Evolutionary conservation across 1,284 basidiomycete genomes (phyloP).

Genomic region (Rugosomyces carneus): DNA sequence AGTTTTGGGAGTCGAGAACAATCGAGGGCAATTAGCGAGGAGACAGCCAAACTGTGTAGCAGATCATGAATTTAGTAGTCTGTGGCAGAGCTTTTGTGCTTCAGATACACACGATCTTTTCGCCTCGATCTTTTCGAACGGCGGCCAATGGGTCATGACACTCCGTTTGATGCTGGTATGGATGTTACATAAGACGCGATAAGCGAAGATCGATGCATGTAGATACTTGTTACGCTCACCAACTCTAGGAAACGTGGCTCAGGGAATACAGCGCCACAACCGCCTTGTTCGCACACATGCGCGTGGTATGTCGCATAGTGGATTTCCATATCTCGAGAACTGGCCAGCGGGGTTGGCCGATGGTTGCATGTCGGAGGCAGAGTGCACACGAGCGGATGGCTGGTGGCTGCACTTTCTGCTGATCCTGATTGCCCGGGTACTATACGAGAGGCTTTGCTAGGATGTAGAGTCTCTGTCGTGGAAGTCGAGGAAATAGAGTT

Average conservation of each 20-base stretch:
- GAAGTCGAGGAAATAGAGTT: conserved; percentile 23
- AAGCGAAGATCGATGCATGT: not conserved
- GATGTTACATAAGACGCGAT: not conserved
- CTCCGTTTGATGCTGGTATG: conserved; percentile 73
- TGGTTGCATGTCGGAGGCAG: conserved; percentile 81
- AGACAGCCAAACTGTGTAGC: conserved; percentile 74
- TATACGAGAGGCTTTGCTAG: conserved; percentile 25
- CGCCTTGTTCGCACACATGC: conserved; percentile 65
- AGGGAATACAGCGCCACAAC: conserved; percentile 82
- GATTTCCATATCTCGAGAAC: conserved; percentile 62
- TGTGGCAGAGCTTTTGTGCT: not conserved
- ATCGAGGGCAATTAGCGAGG: conserved; percentile 53
- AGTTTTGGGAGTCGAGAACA: conserved; percentile 72
- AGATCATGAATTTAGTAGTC: not conserved
- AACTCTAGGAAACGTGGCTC: conserved; percentile 71
- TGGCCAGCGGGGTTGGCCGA: conserved; percentile 52
- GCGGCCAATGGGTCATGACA: conserved; percentile 80
- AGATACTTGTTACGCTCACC: conserved; percentile 40
- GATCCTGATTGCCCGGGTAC: conserved; percentile 11
- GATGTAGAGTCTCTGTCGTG: conserved; percentile 19
- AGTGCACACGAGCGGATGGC: conserved; percentile 53
- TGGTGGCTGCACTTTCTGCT: conserved; percentile 12
- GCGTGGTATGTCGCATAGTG: conserved; percentile 83
- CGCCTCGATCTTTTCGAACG: conserved; percentile 72
- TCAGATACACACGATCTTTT: conserved; percentile 69